Base-by-base conservation (phyloP, 2,329 filamentous ascomycete genomes). In the Aspergillus niger region DNA sequence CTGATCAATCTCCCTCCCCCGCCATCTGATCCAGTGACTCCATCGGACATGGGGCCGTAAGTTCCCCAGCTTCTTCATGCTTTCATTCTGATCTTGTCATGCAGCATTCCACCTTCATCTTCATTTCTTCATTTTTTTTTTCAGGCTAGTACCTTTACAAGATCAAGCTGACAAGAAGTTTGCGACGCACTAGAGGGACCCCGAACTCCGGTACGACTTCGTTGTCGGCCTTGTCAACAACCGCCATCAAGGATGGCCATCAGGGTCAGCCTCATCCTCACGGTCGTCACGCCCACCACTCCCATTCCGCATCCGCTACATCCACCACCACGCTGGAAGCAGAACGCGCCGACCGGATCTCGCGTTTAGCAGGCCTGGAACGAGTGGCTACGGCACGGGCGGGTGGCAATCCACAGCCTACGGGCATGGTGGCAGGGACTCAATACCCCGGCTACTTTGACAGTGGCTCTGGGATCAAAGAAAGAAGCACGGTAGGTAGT, bases 191-290 rank as follows among this genome's bases (percentile, higher is more conserved):
- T 66, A 96, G 92, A 65, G 93, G 94, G 71, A 98, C 94, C 2
- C 94, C 94, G 3, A 97, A 95, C 66, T 96, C 92, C 67, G 90
- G 91, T 43, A 96, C 91, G 3, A 97, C 93, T 11, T 96, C 92
- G 55, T 89, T 98, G 71, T 97, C 92, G 26, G 89, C 92, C 43
- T 85, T 98, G 51, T 96, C 92, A 15, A 97, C 94, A 17, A 95
- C 92, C 11, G 94, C 94, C 55, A 97, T 97, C 83, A 97, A 97
- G 78, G 94, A 98, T 74, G 94, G 94, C 69, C 92, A 97, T 72
- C 91, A 92, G 62, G 94, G 94, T 65, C 87, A 92, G 72, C 83
- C 89, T 28, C 86, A 87, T 28, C 84, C 88, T 59, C 83, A 85
- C 61, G 76, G 77, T 60, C 82, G 84, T 59, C 81, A 82, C 63